Evolutionary conservation across 768 basidiomycete genomes (phyloP), one percentile per base, ranked within the genome.

Genomic region (Pleurotus tuoliensis): DNA sequence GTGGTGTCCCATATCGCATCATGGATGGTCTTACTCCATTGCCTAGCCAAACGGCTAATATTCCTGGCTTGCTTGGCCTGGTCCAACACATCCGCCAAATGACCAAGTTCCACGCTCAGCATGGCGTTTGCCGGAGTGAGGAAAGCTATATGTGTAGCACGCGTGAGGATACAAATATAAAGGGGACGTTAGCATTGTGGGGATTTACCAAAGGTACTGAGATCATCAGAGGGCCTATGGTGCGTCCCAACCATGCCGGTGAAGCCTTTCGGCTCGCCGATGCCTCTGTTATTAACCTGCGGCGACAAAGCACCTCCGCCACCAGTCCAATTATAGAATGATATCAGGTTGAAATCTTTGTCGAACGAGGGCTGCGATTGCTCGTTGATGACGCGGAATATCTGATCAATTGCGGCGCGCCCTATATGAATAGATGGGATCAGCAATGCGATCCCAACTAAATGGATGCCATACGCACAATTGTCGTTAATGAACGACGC

Each of bases 321-420:
- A 15, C 90, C 89, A 4, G 89, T 90, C 90, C 89, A 92, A 64
- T 88, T 90, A 67, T 88, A 92, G 67, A 82, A 88, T 5, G 87
- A 89, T 52, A 90, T 74, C 63, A 86, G 82, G 67, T 88, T 85
- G 73, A 83, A 90, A 69, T 88, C 67, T 15, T 74, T 73, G 62
- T 90, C 88, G 58, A 87, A 90, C 3, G 84, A 81, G 4, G 79
- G 67, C 63, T 89, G 88, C 2, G 88, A 88, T 64, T 92, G 89
- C 64, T 91, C 88, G 58, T 82, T 75, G 55, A 91, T 85, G 47
- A 90, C 87, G 40, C 82, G 82, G 69, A 92, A 88, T 34, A 92
- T 84, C 63, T 88, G 85, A 55, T 78, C 71, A 60, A 91, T 75
- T 22, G 89, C 89, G 46, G 74, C 67, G 55, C 78, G 73, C 89